Conservation (phyloP, 2,329 filamentous ascomycete species). For the Orbilia brochopaga region DNA sequence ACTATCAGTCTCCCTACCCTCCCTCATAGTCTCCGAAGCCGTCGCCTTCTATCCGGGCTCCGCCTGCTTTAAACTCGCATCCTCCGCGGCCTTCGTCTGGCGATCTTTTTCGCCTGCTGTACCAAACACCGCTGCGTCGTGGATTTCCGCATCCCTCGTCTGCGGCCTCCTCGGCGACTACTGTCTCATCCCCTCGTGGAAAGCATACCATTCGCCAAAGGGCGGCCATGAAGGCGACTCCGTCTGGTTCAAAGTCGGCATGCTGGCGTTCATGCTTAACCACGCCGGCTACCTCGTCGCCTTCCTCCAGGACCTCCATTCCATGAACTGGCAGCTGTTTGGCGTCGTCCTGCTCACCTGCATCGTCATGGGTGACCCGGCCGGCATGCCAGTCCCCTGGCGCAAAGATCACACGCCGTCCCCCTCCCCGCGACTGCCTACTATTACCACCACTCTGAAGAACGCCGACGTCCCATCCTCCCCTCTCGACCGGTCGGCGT, state of each 20-base stretch:
- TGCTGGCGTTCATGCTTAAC: constrained; percentile 50
- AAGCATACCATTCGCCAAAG: constrained; percentile 27
- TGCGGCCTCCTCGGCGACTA: constrained; percentile 43
- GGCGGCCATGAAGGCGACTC: constrained; percentile 49
- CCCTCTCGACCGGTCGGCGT: constrained; percentile 7
- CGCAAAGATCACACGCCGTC: constrained; percentile 7
- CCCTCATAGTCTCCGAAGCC: constrained; percentile 39
- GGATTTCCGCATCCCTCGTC: constrained; percentile 27
- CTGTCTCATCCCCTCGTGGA: constrained; percentile 41
- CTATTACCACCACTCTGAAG: constrained; percentile 8
- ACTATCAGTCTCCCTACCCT: constrained; percentile 21
- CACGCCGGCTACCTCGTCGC: constrained; percentile 46
- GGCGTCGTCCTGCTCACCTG: constrained; percentile 18
- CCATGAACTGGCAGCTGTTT: constrained; percentile 34
- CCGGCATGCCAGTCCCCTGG: constrained; percentile 44
- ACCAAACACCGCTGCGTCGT: constrained; percentile 8
- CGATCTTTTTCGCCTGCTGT: constrained; percentile 5
- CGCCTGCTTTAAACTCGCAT: constrained; percentile 31
- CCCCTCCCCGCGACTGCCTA: constrained; percentile 11
- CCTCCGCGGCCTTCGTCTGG: constrained; percentile 45
- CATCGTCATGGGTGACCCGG: constrained; percentile 26
- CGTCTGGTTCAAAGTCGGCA: constrained; percentile 49
- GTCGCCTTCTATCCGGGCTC: constrained; percentile 34
- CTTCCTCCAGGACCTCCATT: constrained; percentile 30
- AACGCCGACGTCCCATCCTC: constrained; percentile 21